phyloP scores from a whole-genome alignment of 2,329 filamentous ascomycete species.

The Zymoseptoria crescenta region DNA sequence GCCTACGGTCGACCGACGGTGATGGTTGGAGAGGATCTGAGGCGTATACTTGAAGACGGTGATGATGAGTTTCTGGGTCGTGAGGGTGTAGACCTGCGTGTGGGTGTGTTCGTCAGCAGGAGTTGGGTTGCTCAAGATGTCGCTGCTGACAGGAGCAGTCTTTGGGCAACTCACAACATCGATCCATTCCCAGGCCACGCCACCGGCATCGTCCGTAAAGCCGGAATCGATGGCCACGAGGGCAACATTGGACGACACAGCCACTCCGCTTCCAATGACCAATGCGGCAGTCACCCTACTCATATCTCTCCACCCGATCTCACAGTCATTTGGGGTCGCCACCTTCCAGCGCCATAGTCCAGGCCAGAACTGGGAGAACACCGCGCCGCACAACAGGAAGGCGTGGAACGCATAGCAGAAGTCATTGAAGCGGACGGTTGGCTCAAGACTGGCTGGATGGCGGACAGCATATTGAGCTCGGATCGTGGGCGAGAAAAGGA shows the following conservation, averaged over 20 bases:
- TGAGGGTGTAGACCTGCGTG: slow-evolving; percentile 55
- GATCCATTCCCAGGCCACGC: slow-evolving; percentile 50
- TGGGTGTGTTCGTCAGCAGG: background rate
- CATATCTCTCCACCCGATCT: background rate
- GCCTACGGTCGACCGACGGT: slow-evolving; percentile 73
- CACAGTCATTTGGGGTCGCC: background rate
- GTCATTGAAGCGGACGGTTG: slow-evolving; percentile 85
- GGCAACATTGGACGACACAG: background rate
- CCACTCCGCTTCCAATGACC: background rate
- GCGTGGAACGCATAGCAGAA: slow-evolving; percentile 80
- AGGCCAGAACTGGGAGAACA: slow-evolving; percentile 69
- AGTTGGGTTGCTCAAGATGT: no score
- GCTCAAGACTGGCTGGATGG: slow-evolving; percentile 62
- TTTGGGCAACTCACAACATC: slow-evolving; percentile 52
- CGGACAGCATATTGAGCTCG: slow-evolving; percentile 74
- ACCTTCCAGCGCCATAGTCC: slow-evolving; percentile 65
- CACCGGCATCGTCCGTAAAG: background rate
- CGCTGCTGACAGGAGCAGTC: no score
- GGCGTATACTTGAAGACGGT: slow-evolving; percentile 91
- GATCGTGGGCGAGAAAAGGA: slow-evolving; percentile 72
- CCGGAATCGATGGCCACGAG: background rate
- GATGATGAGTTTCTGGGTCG: slow-evolving; percentile 80
- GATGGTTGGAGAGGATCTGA: slow-evolving; percentile 73
- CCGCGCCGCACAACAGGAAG: slow-evolving; percentile 61
- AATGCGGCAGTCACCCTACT: background rate